Base-by-base conservation (phyloP, 441 rosid genomes). In the Omphalea diandra region DNA sequence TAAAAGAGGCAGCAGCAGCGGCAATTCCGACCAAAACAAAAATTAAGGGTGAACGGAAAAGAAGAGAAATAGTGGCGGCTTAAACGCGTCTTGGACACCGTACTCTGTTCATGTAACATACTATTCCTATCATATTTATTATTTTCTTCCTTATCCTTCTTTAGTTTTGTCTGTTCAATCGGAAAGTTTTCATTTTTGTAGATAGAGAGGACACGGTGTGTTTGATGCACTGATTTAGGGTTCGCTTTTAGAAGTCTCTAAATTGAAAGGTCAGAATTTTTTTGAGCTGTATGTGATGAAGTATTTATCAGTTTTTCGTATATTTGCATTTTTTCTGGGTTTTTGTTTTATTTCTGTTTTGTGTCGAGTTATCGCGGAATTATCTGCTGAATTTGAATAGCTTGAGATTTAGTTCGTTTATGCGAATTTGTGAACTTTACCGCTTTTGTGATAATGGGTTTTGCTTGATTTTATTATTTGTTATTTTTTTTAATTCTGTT, bases 1-100 rank as follows among this genome's bases (percentile, higher is more conserved):
- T 59, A n/a, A 58, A 71, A 22, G 6, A 32, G 63, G n/a, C n/a
- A n/a, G n/a, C n/a, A n/a, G 72, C 79, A 72, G 84, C 81, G 86
- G 83, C 83, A 81, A 65, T 81, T 77, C 74, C 52, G 58, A 66
- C n/a, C n/a, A 55, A 57, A 67, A 40, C 47, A 64, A 57, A 70
- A 70, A 73, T 57, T 64, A 54, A 32, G 33, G 49, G 49, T 27
- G 62, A 35, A 41, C n/a, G 8, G 10, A 38, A 59, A 55, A 49
- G 54, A 50, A 50, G n/a, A n/a, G n/a, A n/a, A n/a, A 4, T 26
- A 27, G 60, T 14, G 41, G 60, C 53, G 57, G 33, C 33, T 11
- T 20, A 33, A 64, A 50, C 63, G 64, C 71, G 29, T 41, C 61
- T 62, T 31, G 38, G 75, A 59, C 53, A 44, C 33, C 46, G 33